Base-by-base conservation (phyloP, 1,139 yeast species). In the Torulaspora pretoriensis region DNA sequence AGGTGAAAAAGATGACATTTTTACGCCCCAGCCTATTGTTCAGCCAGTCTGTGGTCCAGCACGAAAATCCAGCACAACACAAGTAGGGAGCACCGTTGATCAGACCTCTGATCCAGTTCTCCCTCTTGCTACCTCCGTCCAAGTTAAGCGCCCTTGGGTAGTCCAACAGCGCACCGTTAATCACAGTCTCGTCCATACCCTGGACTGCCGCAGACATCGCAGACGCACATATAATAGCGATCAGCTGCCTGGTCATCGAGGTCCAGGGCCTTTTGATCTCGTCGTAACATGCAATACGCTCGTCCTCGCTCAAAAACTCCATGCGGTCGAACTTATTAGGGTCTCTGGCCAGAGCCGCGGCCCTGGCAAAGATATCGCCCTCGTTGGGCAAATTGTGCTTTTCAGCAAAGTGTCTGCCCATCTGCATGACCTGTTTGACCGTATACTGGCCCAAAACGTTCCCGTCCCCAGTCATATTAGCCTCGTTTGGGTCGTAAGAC, bases 141-240 rank as follows among this genome's bases (percentile, higher is more conserved):
- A 83, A 71, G 1, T 80, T 81, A 61, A 84, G 72, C 36, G 68
- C 71, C 2, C 58, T 55, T 4, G 90, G 87, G 64, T 81, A 85
- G 60, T 79, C 82, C 39, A 86, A 67, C 45, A 81, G 77, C 8
- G 96, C 95, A 53, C 96, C 96, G 57, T 86, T 85, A 48, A 84
- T 77, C 17, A 86, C 95, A 1, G 94, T 75, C 64, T 87, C 95
- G 64, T 87, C 96, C 88, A 87, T 86, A 59, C 96, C 96, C 65
- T 87, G 95, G 29, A 88, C 90, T 7, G 90, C 86, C 16, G 96
- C 96, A 43, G 94, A 88, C 80, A 87, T 77, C 5, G 95, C 83
- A 34, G 90, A 83, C 62, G 86, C 77, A 13, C 85, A 74, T 45
- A 84, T 77, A 43, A 86, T 80, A 52, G 73, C 77, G 53, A 81